Percentiles rank a stretch among this genome's conserved stretches.
These are phyloP conservation scores for Ustilaginoidea virens DNA, from an alignment of 2,329 filamentous ascomycete genomes.

Conservation along the genomic window DNA sequence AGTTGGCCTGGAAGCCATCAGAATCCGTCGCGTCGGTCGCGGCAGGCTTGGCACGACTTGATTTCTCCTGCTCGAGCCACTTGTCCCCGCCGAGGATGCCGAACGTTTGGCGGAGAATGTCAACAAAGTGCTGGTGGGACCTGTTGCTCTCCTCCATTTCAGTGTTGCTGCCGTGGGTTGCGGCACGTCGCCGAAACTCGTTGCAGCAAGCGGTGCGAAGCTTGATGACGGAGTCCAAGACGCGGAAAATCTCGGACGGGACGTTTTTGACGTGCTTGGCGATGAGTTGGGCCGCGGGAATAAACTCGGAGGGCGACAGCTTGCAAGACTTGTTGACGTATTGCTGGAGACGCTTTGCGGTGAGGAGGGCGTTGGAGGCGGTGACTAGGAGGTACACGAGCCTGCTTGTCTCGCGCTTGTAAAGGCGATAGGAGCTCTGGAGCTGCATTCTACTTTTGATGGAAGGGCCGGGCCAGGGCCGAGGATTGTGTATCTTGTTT, in stretches of 20 bases:
- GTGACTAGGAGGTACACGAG: constrained; percentile 24
- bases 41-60: neutral
- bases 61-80: constrained; percentile 8
- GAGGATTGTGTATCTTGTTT: no score
- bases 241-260: constrained; percentile 16
- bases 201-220: constrained; percentile 14
- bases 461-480: neutral
- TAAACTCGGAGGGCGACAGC: constrained; percentile 18
- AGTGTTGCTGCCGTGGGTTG: constrained; percentile 17
- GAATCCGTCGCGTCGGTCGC: neutral
- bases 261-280: constrained; percentile 16
- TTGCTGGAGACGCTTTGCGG: constrained; percentile 5
- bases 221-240: constrained; percentile 24
- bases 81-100: constrained; percentile 16
- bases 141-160: constrained; percentile 22
- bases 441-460: constrained; percentile 29
- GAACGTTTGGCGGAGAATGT: constrained; percentile 21
- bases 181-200: constrained; percentile 17
- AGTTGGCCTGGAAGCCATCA: neutral
- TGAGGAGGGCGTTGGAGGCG: constrained; percentile 20
- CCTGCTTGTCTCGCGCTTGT: constrained; percentile 23
- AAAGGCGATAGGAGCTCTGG: constrained; percentile 18
- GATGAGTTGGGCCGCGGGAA: constrained; percentile 25
- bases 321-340: constrained; percentile 21
- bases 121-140: constrained; percentile 26